phyloP scores from a whole-genome alignment of 345 rosid species.

The Eucalyptus tenuipes region DNA sequence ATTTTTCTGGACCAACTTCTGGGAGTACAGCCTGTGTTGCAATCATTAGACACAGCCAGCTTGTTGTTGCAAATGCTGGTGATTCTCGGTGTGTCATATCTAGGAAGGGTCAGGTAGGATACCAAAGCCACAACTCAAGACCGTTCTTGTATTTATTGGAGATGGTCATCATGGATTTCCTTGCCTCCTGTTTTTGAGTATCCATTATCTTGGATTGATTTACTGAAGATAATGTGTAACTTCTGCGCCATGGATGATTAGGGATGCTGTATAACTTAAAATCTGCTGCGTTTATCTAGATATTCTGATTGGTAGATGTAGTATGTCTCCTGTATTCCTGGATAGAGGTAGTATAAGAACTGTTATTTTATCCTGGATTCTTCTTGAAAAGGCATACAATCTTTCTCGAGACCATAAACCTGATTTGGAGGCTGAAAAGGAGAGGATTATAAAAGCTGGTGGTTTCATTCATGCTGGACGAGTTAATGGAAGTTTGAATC shows the following conservation, averaged over 20 bases:
- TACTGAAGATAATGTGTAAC: background rate
- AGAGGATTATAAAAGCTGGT: conserved; percentile 91
- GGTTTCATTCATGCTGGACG: conserved; percentile 93
- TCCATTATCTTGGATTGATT: background rate
- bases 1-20: conserved; percentile 82
- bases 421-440: conserved; percentile 88
- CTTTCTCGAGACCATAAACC: conserved; percentile 98
- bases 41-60: conserved; percentile 53
- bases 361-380: background rate
- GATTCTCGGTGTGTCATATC: conserved; percentile 95
- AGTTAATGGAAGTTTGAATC: conserved; percentile 94
- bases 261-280: background rate
- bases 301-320: background rate
- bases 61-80: conserved; percentile 87
- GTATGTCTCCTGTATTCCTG: background rate
- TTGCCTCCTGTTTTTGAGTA: background rate
- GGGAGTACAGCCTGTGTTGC: conserved; percentile 93
- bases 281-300: background rate
- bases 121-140: background rate
- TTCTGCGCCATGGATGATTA: background rate
- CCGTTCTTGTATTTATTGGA: background rate
- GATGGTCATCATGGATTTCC: background rate
- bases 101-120: conserved; percentile 78
- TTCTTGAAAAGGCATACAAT: conserved; percentile 61
- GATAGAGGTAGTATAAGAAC: background rate